Evolutionary conservation across 371 early-diverging fungal species (phyloP).

Genomic region (Mucor velutinosus): DNA sequence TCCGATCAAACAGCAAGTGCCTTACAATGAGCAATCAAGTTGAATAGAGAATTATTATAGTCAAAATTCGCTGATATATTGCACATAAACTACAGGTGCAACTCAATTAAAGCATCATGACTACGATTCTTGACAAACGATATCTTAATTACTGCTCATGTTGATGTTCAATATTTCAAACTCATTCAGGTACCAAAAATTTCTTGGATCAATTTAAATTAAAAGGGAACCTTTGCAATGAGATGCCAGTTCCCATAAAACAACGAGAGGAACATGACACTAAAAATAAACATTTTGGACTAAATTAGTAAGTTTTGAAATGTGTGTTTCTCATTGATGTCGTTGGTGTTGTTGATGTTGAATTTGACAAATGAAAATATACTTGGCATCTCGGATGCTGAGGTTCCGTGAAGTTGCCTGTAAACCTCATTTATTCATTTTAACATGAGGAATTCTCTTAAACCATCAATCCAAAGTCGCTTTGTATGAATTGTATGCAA

Average conservation of each 20-base stretch:
- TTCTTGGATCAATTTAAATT: background rate
- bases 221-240: background rate
- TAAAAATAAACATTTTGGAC: background rate
- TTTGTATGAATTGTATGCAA: background rate
- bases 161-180: background rate
- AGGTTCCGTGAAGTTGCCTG: background rate
- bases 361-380: background rate
- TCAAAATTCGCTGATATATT: background rate
- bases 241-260: conserved; percentile 2
- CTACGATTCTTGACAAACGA: background rate
- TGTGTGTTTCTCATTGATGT: background rate
- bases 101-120: too few relatives aligned
- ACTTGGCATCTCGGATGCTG: background rate
- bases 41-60: background rate
- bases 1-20: too few relatives aligned
- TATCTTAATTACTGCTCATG: background rate
- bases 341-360: background rate
- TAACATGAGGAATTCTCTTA: background rate
- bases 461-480: too few relatives aligned
- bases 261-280: background rate
- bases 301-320: background rate
- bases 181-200: background rate
- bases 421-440: background rate
- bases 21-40: background rate
- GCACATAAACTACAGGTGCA: too few relatives aligned